Evolutionary conservation across 2,329 filamentous ascomycete species (phyloP), one percentile per base, ranked within the genome.

Genomic region (Apiospora marii): DNA sequence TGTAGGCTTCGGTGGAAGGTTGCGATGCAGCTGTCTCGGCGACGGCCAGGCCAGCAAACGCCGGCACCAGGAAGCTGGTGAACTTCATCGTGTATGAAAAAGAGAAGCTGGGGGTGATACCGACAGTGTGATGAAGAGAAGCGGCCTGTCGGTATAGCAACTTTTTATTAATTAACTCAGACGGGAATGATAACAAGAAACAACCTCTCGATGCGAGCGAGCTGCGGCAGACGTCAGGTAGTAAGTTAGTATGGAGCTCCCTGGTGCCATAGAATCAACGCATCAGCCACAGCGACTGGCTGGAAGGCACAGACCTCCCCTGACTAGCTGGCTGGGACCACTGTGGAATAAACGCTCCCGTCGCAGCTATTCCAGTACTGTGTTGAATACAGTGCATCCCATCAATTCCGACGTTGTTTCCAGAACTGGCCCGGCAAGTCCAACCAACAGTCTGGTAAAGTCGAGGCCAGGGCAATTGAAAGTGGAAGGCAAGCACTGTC

Each of bases 1-100:
- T 83, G 80, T 88, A 91, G 75, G 89, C 89, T 75, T 87, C 84
- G 70, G 88, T 88, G 46, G 78, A 73, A 67, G 74, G 76, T 7
- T 77, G 76, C 69, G 78, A 43, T 43, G 67, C 34, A 37, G 44
- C 27, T 37, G 30, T 58, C 1, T 70, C 77, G 30, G 81, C 82
- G 73, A 78, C 79, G 67, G 79, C 81, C 74, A 81, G 77, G 73
- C 83, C 80, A 74, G 80, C 79, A 13, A 84, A 73, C 24, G 79
- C 78, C 70, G 83, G 79, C 53, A 84, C 71, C 72, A 85, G 75
- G 77, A 85, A 82, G 79, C 82, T 79, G 72, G 78, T 76, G 64
- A 84, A 82, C 82, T 81, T 85, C 84, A 85, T 85, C 34, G 70
- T 78, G 74, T 74, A 49, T 69, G 69, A 58, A 67, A 46, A 67